Evolutionary conservation across 108 stramenopile species (phyloP).

Genomic region (Parietichytrium sp.): DNA sequence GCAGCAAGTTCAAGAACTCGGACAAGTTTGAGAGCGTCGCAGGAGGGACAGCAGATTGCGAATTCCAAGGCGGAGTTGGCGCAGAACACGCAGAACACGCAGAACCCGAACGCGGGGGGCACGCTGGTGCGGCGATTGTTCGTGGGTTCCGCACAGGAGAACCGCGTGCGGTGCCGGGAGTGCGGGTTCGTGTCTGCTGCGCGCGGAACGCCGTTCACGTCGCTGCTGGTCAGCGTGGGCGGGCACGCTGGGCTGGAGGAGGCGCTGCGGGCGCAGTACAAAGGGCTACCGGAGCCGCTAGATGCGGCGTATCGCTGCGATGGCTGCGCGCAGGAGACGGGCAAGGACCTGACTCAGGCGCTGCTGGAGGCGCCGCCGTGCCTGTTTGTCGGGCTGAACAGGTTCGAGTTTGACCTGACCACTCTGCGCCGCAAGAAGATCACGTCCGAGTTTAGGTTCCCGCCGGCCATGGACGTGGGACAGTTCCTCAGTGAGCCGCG

Average conservation of each 20-base stretch:
- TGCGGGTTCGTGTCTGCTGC: background rate
- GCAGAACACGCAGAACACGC: too few relatives aligned
- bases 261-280: background rate
- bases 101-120: background rate
- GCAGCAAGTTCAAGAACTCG: too few relatives aligned
- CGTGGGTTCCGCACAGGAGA: background rate
- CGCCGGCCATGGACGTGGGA: background rate
- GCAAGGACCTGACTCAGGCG: slow-evolving; percentile 1
- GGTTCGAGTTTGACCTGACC: slow-evolving; percentile 49
- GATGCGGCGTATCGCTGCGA: slow-evolving; percentile 13
- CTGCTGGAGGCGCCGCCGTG: slow-evolving; percentile 42
- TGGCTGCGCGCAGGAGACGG: slow-evolving; percentile 4
- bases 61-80: too few relatives aligned
- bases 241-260: background rate
- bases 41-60: too few relatives aligned
- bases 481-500: background rate
- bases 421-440: slow-evolving; percentile 40
- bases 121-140: background rate
- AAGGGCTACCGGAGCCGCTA: background rate
- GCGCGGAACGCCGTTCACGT: background rate
- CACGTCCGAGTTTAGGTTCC: slow-evolving; percentile 14
- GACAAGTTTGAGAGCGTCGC: too few relatives aligned
- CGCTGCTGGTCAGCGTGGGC: background rate
- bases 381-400: slow-evolving; percentile 49
- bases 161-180: background rate